These are phyloP conservation scores for Streptanthus diversifolius DNA, from an alignment of 345 rosid genomes.

Conservation along the genomic window DNA sequence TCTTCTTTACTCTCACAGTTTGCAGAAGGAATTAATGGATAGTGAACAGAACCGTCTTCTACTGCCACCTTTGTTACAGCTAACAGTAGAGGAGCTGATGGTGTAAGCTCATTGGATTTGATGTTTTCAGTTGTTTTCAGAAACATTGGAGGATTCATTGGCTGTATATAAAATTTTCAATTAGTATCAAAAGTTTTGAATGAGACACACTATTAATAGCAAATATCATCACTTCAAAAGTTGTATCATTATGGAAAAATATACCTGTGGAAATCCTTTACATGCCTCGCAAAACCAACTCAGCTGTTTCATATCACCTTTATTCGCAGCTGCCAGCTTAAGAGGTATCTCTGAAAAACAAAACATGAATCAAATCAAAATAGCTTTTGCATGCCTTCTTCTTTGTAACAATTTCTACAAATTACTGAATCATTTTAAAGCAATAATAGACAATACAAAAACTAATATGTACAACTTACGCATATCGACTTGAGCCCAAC, in stretches of 20 bases:
- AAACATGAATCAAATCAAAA: background rate
- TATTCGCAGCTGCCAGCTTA: slow-evolving; percentile 68
- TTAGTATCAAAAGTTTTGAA: background rate
- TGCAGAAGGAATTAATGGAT: slow-evolving; percentile 44
- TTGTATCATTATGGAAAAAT: background rate
- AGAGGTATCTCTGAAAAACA: slow-evolving; percentile 56
- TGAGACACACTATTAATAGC: background rate
- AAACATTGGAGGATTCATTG: slow-evolving; percentile 62
- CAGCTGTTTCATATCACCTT: slow-evolving; percentile 67
- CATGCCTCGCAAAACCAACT: slow-evolving; percentile 88
- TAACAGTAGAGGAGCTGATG: slow-evolving; percentile 57
- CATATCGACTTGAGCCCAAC: slow-evolving; percentile 59
- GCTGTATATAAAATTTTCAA: slow-evolving; percentile 41
- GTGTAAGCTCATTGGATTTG: slow-evolving; percentile 16
- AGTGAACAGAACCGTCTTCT: slow-evolving; percentile 63
- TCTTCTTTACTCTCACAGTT: slow-evolving; percentile 40
- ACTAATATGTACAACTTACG: slow-evolving; percentile 59
- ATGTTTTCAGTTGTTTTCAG: slow-evolving; percentile 27
- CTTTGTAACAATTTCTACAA: background rate
- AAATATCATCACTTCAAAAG: background rate
- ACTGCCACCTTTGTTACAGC: slow-evolving; percentile 10
- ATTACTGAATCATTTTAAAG: background rate
- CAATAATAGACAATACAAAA: background rate
- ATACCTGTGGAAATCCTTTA: slow-evolving; percentile 92
- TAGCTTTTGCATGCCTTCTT: background rate